These are phyloP conservation scores for Kentomonas sorsogonicus DNA, from an alignment of 208 protist species.

Conservation along the genomic window DNA sequence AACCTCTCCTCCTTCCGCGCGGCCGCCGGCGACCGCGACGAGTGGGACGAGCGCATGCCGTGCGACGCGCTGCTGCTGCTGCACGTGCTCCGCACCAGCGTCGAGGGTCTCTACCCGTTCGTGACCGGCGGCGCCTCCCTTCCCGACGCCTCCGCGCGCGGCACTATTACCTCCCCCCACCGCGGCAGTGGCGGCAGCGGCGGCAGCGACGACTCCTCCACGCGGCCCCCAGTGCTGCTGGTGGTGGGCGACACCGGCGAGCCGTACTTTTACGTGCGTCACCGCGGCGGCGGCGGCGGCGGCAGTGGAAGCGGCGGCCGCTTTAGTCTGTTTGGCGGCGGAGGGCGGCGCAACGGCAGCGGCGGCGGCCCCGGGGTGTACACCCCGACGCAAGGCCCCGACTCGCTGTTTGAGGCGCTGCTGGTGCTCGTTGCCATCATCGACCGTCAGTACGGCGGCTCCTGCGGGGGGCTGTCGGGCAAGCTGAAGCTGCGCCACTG, in stretches of 20 bases:
- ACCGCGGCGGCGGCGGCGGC: slow-evolving; percentile 13
- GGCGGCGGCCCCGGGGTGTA: slow-evolving; percentile 26
- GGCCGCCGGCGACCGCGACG: slow-evolving; percentile 34
- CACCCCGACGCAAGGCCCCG: slow-evolving; percentile 35
- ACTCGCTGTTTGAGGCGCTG: slow-evolving; percentile 73
- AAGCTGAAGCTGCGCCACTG: slow-evolving; percentile 44
- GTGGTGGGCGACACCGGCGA: slow-evolving; percentile 69
- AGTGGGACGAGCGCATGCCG: slow-evolving; percentile 48
- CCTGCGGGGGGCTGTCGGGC: slow-evolving; percentile 45
- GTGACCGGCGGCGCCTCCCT: slow-evolving; percentile 60
- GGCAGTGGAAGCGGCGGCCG: too few species aligned
- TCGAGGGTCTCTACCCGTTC: slow-evolving; percentile 50
- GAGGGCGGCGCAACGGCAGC: too few species aligned
- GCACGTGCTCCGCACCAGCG: slow-evolving; percentile 63
- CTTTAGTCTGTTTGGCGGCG: too few species aligned
- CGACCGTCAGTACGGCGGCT: slow-evolving; percentile 44
- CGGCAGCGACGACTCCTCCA: too few species aligned
- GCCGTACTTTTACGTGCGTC: slow-evolving; percentile 81
- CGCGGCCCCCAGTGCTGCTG: too few species aligned
- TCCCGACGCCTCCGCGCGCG: too few species aligned
- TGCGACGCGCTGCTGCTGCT: slow-evolving; percentile 72
- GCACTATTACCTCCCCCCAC: too few species aligned
- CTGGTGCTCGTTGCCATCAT: slow-evolving; percentile 57
- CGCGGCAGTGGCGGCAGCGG: slow-evolving; percentile 25
- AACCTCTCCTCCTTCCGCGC: slow-evolving; percentile 39